Percentiles rank a stretch among this genome's conserved stretches.
These are phyloP conservation scores for Sporothrix globosa DNA, from an alignment of 2,329 filamentous ascomycete species.

Conservation along the genomic window DNA sequence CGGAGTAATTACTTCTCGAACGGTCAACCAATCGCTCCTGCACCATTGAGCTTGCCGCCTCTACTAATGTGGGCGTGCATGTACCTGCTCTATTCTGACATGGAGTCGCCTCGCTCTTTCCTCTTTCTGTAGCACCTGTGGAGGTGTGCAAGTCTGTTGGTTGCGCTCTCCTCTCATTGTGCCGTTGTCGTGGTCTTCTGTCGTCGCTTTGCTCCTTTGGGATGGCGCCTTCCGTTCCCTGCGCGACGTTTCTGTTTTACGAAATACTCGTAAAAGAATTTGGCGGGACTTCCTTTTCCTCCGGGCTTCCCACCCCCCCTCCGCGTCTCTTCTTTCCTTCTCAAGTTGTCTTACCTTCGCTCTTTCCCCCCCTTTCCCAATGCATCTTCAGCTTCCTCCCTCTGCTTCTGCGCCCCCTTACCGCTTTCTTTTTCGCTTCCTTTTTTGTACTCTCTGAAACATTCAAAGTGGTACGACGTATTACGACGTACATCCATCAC, in stretches of 20 bases:
- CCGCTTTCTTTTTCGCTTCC: neutral
- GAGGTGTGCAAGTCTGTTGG: conserved; percentile 11
- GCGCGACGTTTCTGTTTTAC: neutral
- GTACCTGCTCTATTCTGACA: conserved; percentile 16
- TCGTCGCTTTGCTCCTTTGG: conserved; percentile 17
- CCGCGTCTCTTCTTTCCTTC: conserved; percentile 10
- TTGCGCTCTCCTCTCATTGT: conserved; percentile 10
- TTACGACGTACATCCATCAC: neutral
- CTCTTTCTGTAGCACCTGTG: conserved; percentile 12
- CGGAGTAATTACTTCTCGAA: conserved; percentile 2
- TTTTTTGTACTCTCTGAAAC: conserved; percentile 1
- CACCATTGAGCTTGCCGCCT: conserved; percentile 1
- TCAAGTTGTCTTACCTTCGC: conserved; percentile 10
- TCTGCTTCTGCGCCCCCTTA: conserved; percentile 1
- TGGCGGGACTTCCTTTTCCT: neutral
- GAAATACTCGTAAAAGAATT: conserved; percentile 10
- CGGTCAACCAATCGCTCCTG: conserved; percentile 5
- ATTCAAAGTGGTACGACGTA: too few relatives aligned
- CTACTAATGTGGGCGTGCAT: neutral
- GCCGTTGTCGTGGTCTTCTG: neutral
- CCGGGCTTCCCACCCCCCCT: neutral
- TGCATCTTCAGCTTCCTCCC: neutral
- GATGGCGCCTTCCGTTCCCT: conserved; percentile 5
- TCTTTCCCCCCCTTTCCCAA: conserved; percentile 1
- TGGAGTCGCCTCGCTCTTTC: conserved; percentile 26